Conservation (phyloP, 2,329 filamentous ascomycete genomes). For the Laburnicola sp. region DNA sequence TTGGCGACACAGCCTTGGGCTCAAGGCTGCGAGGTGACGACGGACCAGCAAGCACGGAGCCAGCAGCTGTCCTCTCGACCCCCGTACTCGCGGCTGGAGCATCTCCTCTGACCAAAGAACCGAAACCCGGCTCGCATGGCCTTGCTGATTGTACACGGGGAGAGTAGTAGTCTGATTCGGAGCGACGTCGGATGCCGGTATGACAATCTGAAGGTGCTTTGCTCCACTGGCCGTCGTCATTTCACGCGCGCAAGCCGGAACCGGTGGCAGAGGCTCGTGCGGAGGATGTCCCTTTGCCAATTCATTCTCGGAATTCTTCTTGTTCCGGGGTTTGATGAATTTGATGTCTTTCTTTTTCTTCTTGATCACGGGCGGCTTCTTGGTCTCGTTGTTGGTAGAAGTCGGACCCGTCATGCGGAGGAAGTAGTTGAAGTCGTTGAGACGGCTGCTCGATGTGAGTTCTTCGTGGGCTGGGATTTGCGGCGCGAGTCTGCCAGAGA, state of each 20-base stretch:
- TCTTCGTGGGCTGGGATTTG: conserved; percentile 38
- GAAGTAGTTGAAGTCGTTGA: conserved; percentile 37
- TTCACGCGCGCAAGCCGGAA: conserved; percentile 32
- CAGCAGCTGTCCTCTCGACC: conserved; percentile 25
- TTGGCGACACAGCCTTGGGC: conserved; percentile 19
- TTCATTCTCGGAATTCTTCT: conserved; percentile 28
- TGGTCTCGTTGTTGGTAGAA: conserved; percentile 7
- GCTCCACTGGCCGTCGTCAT: conserved; percentile 33
- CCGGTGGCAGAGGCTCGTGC: conserved; percentile 16
- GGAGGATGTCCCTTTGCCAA: conserved; percentile 25
- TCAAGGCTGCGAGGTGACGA: conserved; percentile 18
- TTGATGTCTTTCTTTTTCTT: conserved; percentile 25
- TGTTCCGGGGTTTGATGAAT: conserved; percentile 29
- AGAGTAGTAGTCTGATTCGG: conserved; percentile 6
- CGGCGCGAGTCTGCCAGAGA: conserved; percentile 30
- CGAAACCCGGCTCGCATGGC: conserved; percentile 20
- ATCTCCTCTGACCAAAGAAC: conserved; percentile 34
- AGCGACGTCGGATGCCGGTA: conserved; percentile 21
- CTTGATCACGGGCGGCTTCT: neutral
- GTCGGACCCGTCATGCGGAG: conserved; percentile 37
- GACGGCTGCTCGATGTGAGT: conserved; percentile 30
- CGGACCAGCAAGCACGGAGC: conserved; percentile 7
- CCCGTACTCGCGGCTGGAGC: conserved; percentile 27
- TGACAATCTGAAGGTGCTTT: conserved; percentile 36
- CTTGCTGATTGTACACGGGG: conserved; percentile 8